phyloP scores from a whole-genome alignment of 345 rosid species.

The Hevea brasiliensis region DNA sequence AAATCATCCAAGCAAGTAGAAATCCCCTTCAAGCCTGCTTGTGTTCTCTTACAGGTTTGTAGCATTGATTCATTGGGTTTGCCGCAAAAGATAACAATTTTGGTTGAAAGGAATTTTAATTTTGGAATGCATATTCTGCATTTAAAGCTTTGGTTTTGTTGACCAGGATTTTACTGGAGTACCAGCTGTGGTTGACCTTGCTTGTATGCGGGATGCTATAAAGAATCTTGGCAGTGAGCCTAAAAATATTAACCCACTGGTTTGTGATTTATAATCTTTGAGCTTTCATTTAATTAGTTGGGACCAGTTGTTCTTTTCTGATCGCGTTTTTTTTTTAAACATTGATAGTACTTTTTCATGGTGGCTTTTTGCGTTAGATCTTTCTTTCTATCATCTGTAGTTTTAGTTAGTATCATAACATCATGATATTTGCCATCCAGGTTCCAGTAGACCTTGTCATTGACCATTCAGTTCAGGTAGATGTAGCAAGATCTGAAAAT shows the following conservation, averaged over 20 bases:
- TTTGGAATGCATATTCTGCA: background rate
- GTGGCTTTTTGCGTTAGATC: background rate
- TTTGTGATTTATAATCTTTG: conserved; percentile 17
- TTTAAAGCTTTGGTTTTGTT: conserved; percentile 8
- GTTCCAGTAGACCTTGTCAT: conserved; percentile 97
- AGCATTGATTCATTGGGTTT: background rate
- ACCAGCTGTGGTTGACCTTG: conserved; percentile 98
- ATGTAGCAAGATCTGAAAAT: conserved; percentile 89
- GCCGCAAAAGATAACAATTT: background rate
- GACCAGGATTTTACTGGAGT: conserved; percentile 97
- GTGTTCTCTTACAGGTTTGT: conserved; percentile 88
- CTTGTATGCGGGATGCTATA: conserved; percentile 99
- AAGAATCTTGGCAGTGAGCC: conserved; percentile 82
- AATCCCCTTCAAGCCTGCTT: conserved; percentile 97
- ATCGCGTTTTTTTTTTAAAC: background rate
- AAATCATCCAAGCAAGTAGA: conserved; percentile 87
- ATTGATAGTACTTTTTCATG: background rate
- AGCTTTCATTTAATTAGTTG: background rate
- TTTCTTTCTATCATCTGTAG: background rate
- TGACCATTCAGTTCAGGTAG: conserved; percentile 99
- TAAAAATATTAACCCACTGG: conserved; percentile 87
- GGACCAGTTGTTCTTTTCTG: background rate
- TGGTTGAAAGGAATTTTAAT: background rate
- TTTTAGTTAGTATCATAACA: background rate
- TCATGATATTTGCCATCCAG: conserved; percentile 32